Percentiles rank a stretch among this genome's conserved stretches.
These are phyloP conservation scores for Brassica incana DNA, from an alignment of 345 rosid genomes.

Conservation along the genomic window DNA sequence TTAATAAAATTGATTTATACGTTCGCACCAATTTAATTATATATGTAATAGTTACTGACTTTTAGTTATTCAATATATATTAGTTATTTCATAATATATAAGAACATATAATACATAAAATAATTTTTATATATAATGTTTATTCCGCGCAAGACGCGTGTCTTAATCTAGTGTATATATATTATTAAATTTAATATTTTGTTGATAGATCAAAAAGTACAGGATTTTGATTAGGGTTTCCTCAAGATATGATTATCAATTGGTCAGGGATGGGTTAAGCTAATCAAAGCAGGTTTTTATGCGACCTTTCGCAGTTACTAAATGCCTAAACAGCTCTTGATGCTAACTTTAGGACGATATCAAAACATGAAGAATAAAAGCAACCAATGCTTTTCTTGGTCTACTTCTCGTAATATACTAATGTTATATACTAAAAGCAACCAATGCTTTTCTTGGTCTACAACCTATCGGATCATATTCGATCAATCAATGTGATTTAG, in stretches of 20 bases:
- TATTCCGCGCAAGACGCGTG: too few relatives aligned
- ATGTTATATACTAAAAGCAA: conserved; percentile 9
- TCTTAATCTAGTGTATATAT: background rate
- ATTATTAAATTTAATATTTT: background rate
- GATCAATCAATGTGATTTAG: too few relatives aligned
- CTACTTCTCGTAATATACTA: background rate
- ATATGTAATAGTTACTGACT: too few relatives aligned
- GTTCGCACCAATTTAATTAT: too few relatives aligned
- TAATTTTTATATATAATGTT: too few relatives aligned
- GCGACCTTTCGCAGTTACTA: conserved; percentile 30
- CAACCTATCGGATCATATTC: too few relatives aligned
- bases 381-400: conserved; percentile 25
- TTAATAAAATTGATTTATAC: too few relatives aligned
- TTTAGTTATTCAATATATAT: too few relatives aligned
- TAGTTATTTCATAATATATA: too few relatives aligned
- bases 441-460: too few relatives aligned
- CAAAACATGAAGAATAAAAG: conserved; percentile 12
- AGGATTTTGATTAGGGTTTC: conserved; percentile 33
- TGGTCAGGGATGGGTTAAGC: conserved; percentile 17
- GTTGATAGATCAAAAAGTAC: conserved; percentile 27
- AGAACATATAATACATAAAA: too few relatives aligned
- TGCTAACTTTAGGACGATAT: conserved; percentile 20
- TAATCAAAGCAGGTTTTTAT: conserved; percentile 2
- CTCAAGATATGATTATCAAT: conserved; percentile 15
- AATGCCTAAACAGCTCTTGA: conserved; percentile 37